These are phyloP conservation scores for Fremontodendron californicum DNA, from an alignment of 345 rosid genomes.

Conservation along the genomic window DNA sequence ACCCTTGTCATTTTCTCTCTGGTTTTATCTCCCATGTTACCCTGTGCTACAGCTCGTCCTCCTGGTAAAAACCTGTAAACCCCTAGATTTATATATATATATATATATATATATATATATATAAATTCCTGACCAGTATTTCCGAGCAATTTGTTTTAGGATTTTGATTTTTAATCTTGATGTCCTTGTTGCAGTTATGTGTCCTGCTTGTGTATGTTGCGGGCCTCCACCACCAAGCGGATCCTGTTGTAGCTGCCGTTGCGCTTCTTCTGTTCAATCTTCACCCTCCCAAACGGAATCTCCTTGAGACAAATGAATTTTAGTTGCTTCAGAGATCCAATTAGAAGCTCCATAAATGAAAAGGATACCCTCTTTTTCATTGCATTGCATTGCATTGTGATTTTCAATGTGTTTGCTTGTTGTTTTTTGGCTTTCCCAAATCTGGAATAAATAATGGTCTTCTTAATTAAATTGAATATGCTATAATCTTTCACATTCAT, in stretches of 20 bases:
- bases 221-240: conserved; percentile 23
- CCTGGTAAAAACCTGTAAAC: conserved; percentile 23
- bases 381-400: not conserved
- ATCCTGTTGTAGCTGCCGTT: conserved; percentile 25
- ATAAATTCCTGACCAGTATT: not conserved
- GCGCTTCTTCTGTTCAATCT: not conserved
- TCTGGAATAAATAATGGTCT: no score
- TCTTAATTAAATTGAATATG: no score
- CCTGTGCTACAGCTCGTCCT: conserved; percentile 12
- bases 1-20: conserved; percentile 21
- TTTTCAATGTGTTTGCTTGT: not conserved
- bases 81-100: not conserved
- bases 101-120: no score
- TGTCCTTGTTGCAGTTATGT: not conserved
- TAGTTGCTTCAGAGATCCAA: not conserved
- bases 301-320: not conserved
- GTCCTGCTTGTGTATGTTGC: conserved; percentile 29
- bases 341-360: not conserved
- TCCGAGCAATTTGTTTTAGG: not conserved
- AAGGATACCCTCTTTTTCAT: not conserved
- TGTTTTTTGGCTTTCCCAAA: not conserved
- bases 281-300: not conserved
- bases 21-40: conserved; percentile 16
- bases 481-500: no score
- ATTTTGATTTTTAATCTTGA: not conserved